Evolutionary conservation across 202 grass and related monocot genomes (phyloP), one percentile per base, ranked within the genome.

Genomic region (Miscanthus sacchariflorus): DNA sequence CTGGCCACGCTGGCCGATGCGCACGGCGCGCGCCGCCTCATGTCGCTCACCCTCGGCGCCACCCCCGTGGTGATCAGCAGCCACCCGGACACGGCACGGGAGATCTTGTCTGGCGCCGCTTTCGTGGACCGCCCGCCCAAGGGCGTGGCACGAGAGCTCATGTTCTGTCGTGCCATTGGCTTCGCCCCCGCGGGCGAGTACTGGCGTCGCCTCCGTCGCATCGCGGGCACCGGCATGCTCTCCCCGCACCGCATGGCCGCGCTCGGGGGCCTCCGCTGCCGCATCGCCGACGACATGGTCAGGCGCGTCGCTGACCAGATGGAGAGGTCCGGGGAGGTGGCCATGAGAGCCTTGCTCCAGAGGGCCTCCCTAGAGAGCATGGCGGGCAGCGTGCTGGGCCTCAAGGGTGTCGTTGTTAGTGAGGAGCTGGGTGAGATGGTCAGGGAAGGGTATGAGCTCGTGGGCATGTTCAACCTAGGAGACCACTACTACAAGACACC

Each of bases 181-280:
- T 92, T 92, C 45, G 87, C 90, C 1, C 87, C 87, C 2, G 9
- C 43, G 4, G 87, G 87, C 0, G 87, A 74, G 6, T 83, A 92
- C 74, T 92, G 90, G 90, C 79, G 87, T 19, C 79, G 27, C 83
- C 90, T 92, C 54, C 90, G 83, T 21, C 87, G 87, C 33, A 25
- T 59, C 2, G 79, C 83, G 3, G 66, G 83, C 4, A 24, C 56
- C 3, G 70, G 56, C 83, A 82, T 92, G 83, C 85, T 92, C 79
- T 86, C 79, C 36, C 90, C 90, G 0, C 79, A 74, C 35, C 67
- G 79, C 66, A 18, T 84, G 24, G 83, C 68, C 4, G 68, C 83
- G 35, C 74, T 69, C 1, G 82, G 13, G 14, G 36, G 2, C 19
- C 68, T 86, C 9, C 87, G 83, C 58, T 4, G 12, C 8, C 74